Conservation (phyloP, 169 alveolate genomes). For the Cryptosporidium sp. region DNA sequence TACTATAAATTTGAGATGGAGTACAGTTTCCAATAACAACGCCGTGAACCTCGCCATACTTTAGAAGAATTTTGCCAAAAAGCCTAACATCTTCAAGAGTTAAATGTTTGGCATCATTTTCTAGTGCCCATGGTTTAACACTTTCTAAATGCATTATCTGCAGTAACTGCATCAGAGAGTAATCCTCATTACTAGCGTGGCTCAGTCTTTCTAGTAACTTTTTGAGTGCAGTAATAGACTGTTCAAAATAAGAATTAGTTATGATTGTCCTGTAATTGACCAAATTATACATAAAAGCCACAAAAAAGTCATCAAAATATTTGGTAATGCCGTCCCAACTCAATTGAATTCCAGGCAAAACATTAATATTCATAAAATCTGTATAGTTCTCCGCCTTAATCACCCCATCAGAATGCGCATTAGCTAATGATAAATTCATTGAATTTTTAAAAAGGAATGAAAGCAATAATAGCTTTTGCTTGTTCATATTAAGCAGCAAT, state of each 20-base stretch:
- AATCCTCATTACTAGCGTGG: constrained; percentile 30
- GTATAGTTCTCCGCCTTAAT: constrained; percentile 30
- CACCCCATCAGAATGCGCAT: neutral
- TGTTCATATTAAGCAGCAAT: constrained; percentile 24
- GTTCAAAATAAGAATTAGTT: neutral
- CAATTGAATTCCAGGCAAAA: constrained; percentile 32
- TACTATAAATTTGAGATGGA: constrained; percentile 27
- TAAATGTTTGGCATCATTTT: constrained; percentile 38
- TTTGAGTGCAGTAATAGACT: neutral
- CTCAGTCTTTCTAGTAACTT: constrained; percentile 8
- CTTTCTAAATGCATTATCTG: constrained; percentile 33
- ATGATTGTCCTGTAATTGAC: constrained; percentile 16
- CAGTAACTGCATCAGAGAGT: neutral
- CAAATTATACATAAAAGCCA: neutral
- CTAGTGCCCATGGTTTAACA: constrained; percentile 26
- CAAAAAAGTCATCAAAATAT: constrained; percentile 35
- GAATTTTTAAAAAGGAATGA: constrained; percentile 41
- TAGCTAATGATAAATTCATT: neutral
- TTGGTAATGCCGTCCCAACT: constrained; percentile 51
- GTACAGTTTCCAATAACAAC: constrained; percentile 47
- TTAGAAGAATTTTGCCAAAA: constrained; percentile 44
- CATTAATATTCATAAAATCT: constrained; percentile 24
- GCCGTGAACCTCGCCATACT: constrained; percentile 62
- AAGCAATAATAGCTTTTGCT: constrained; percentile 15
- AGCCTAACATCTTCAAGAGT: constrained; percentile 25